Percentiles rank a stretch among this genome's conserved stretches.
Evolutionary conservation across 345 rosid species (phyloP).

Genomic region (Rhodomyrtus tomentosa): DNA sequence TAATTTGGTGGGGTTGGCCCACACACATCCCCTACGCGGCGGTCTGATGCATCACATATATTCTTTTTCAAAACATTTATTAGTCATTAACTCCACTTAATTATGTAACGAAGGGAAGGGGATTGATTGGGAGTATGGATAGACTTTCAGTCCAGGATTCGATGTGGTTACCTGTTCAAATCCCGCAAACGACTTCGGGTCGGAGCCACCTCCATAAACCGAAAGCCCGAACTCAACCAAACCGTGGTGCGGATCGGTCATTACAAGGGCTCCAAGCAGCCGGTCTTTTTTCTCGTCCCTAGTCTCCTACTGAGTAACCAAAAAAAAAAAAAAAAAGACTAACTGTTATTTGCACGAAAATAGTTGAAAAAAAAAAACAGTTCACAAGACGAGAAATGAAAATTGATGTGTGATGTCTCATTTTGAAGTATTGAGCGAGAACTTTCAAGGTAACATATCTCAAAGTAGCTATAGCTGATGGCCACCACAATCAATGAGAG

Average conservation of each 20-base stretch:
- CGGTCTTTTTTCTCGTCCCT: no score
- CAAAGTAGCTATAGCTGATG: not conserved
- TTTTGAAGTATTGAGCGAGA: not conserved
- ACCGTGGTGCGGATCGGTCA: not conserved
- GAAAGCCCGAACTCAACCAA: no score
- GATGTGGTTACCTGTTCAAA: not conserved
- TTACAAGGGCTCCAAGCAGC: not conserved
- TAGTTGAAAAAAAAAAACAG: no score
- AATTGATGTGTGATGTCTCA: not conserved
- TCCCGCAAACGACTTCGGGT: not conserved
- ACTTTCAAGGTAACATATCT: not conserved
- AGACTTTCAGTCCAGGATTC: not conserved
- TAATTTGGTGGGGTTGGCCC: not conserved
- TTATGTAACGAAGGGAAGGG: not conserved
- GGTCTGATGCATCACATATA: not conserved
- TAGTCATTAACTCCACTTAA: not conserved
- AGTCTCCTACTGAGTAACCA: no score
- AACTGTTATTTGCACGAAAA: no score
- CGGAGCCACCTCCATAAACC: not conserved
- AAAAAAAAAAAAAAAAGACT: no score
- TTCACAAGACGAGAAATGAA: not conserved
- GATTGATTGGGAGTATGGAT: not conserved
- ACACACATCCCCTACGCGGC: not conserved
- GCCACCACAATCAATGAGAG: not conserved
- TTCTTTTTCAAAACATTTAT: not conserved